Evolutionary conservation across 1,284 basidiomycete genomes (phyloP).

Genomic region (Cutaneotrichosporon cyanovorans): DNA sequence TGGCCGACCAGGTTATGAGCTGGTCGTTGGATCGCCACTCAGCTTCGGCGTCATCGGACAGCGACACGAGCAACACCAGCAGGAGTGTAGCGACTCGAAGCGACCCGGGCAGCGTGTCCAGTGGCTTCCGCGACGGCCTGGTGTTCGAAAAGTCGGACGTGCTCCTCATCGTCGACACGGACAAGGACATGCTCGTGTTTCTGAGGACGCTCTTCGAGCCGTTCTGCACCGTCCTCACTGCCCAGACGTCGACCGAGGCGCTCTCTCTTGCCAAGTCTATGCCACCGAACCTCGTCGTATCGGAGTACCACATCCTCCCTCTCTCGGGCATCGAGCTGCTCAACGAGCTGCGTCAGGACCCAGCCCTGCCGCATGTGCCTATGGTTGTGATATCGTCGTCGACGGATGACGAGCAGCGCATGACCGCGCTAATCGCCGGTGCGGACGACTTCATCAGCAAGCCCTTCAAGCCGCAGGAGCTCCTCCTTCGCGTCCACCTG

Average conservation of each 20-base stretch:
- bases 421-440: slow-evolving; percentile 42
- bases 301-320: slow-evolving; percentile 41
- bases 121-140: slow-evolving; percentile 23
- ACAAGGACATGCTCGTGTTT: slow-evolving; percentile 36
- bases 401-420: slow-evolving; percentile 29
- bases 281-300: slow-evolving; percentile 32
- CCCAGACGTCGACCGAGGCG: slow-evolving; percentile 42
- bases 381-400: slow-evolving; percentile 31
- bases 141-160: slow-evolving; percentile 26
- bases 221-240: slow-evolving; percentile 42
- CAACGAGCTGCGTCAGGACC: slow-evolving; percentile 18
- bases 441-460: slow-evolving; percentile 45
- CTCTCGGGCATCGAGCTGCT: slow-evolving; percentile 34
- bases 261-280: slow-evolving; percentile 26
- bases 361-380: slow-evolving; percentile 22
- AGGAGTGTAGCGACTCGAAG: background rate
- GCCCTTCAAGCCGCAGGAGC: slow-evolving; percentile 44
- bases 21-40: slow-evolving; percentile 1
- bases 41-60: background rate
- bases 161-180: slow-evolving; percentile 33
- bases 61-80: background rate
- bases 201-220: slow-evolving; percentile 34
- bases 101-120: background rate
- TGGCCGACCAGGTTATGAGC: slow-evolving; percentile 1
- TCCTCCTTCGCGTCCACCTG: slow-evolving; percentile 44